Evolutionary conservation across 2,329 filamentous ascomycete genomes (phyloP).

Genomic region (Verticillium longisporum): DNA sequence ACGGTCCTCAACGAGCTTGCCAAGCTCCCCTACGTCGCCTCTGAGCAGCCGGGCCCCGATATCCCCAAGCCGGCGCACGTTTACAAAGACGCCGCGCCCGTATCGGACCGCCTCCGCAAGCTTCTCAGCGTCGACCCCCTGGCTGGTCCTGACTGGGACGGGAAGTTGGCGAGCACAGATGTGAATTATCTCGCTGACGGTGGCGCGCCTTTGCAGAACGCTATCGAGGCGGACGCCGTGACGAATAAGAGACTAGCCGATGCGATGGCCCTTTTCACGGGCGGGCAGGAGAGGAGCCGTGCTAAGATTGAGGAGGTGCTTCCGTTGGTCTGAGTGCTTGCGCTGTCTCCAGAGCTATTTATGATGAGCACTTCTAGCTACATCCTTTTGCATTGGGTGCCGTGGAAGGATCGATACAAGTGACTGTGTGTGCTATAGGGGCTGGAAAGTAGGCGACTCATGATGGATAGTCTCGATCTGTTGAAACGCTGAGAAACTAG

Average conservation of each 20-base stretch:
- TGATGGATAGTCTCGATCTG: background rate
- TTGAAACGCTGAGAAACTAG: background rate
- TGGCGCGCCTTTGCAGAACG: constrained; percentile 33
- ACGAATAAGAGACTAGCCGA: constrained; percentile 27
- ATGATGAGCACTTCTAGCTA: background rate
- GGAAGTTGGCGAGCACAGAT: constrained; percentile 28
- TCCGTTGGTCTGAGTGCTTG: constrained; percentile 11
- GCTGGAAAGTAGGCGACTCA: background rate
- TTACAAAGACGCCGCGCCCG: constrained; percentile 25
- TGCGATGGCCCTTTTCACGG: constrained; percentile 32
- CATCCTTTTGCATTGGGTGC: background rate
- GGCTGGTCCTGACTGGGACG: constrained; percentile 26
- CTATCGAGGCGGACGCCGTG: constrained; percentile 30
- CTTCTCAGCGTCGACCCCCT: constrained; percentile 31
- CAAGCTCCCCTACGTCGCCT: constrained; percentile 26
- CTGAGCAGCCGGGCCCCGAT: constrained; percentile 28
- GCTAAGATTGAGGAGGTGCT: constrained; percentile 26
- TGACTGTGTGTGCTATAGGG: background rate
- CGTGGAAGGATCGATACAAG: background rate
- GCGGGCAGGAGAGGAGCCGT: constrained; percentile 28
- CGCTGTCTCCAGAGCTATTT: background rate
- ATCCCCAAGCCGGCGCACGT: constrained; percentile 31
- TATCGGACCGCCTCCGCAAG: constrained; percentile 25
- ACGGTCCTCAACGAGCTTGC: constrained; percentile 29
- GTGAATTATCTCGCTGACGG: constrained; percentile 39